Base-by-base conservation (phyloP, 257 asterid species). In the Oldenlandia corymbosa region DNA sequence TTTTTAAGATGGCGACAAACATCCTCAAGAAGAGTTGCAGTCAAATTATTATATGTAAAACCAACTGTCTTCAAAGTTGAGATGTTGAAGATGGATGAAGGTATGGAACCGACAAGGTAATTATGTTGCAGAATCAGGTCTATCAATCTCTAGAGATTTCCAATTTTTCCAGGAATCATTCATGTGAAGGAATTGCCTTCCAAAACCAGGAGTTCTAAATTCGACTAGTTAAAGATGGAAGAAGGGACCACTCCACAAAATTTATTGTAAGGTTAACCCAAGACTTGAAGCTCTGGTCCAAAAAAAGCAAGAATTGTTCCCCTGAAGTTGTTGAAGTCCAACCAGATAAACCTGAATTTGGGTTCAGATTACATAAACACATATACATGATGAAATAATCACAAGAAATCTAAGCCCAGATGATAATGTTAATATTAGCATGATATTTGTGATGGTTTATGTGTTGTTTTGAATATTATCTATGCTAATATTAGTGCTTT, bases 161-260 rank as follows among this genome's bases (percentile, higher is more conserved):
- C 79, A 42, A 75, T 63, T 68, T 39, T 24, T 10, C 36, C 23
- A 8, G 79, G 83, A 51, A 78, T 67, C 2, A 26, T 31, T 9
- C 86, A 83, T 17, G 3, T 30, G 2, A 79, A 34, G 21, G 10
- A 27, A 72, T 79, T 79, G 8, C 0, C 18, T 1, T 36, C 0
- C 0, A 72, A 3, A 2, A 17, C 2, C 39, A 73, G 21, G 1
- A 0, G 0, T 8, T 69, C 66, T 1, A 76, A 54, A 1, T 37
- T 59, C 0, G 84, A 54, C 13, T 63, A 11, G 43, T 79, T 79
- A 1, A 18, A 58, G 23, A 66, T 11, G 3, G 74, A 75, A 36
- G 57, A 12, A 3, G 74, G 68, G 18, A 69, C 54, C 2, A 17
- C 7, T 11, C 67, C 69, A 1, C 21, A 7, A 17, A 70, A 75